Evolutionary conservation across 192 early-diverging fungal species (phyloP), one percentile per base, ranked within the genome.

Genomic region (Globomyces pollinis-pini): DNA sequence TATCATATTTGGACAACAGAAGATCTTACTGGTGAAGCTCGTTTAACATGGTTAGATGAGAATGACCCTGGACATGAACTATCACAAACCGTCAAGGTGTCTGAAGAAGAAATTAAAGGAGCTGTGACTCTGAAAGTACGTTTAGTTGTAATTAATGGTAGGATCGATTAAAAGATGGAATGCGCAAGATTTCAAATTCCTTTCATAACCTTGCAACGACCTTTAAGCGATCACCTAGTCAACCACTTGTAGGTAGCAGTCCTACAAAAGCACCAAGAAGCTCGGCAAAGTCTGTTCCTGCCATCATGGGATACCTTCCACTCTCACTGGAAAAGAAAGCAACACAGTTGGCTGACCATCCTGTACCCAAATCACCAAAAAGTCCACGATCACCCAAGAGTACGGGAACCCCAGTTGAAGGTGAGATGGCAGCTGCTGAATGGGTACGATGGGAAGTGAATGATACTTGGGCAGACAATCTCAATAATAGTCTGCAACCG

Each of bases 1-100:
- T 35, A 45, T 8, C 96, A 97, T 72, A 84, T 88, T 29, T 99
- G 96, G 96, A 86, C 91, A 0, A 81, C 81, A 1, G 69, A 66
- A 21, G 93, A 86, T 60, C 54, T 98, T 38, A 69, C 68, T 1
- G 70, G 73, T 24, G 83, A 77, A 16, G 66, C 73, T 29, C 69
- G 70, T 52, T 47, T 50, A n/a, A 49, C 35, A 16, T 96, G 93
- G 93, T 81, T 85, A 11, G 67, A 68, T 16, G 85, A 90, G 45
- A 87, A 90, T 9, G 86, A 92, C 64, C 91, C 89, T 23, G 60
- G 72, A 2, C 70, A 76, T 23, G 77, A 83, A 30, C 85, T 69
- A 59, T 67, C 69, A 7, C 57, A 83, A 18, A 79, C 71, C 12
- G 72, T 95, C 4, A 69, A 80, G 5, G 83, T 96, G n/a, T 88